Percentiles rank a stretch among this genome's conserved stretches.
Evolutionary conservation across 306 rosid genomes (phyloP).

Genomic region (Rubus idaeus): DNA sequence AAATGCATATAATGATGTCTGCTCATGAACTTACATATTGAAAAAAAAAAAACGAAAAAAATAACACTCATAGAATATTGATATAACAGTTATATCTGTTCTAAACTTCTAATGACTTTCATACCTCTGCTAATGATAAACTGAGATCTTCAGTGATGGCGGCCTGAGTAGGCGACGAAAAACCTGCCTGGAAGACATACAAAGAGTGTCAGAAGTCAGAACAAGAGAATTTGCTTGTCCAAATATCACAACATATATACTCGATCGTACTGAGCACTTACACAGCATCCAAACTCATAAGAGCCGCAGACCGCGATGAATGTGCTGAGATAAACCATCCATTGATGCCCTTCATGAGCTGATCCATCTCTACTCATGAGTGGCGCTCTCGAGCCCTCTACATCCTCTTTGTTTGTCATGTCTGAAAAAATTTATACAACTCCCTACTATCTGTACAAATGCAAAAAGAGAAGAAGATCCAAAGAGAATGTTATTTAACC

Average conservation of each 20-base stretch:
- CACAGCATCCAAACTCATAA: conserved; percentile 80
- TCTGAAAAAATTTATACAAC: conserved; percentile 10
- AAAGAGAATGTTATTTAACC: neutral
- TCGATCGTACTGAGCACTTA: conserved; percentile 26
- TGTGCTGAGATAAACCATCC: conserved; percentile 88
- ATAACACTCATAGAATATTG: neutral
- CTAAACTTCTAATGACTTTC: neutral
- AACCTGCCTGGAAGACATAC: conserved; percentile 63
- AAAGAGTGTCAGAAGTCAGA: conserved; percentile 8
- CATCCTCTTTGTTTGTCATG: conserved; percentile 57
- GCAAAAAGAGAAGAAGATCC: neutral
- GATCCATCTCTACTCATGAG: conserved; percentile 37
- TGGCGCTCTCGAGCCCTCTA: conserved; percentile 44
- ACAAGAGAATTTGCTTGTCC: neutral
- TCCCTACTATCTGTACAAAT: neutral
- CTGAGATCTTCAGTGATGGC: conserved; percentile 64
- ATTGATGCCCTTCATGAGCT: conserved; percentile 44
- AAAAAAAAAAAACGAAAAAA: neutral
- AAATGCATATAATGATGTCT: neutral
- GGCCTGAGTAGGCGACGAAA: conserved; percentile 81
- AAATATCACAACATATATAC: neutral
- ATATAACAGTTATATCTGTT: conserved; percentile 1
- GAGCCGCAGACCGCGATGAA: conserved; percentile 86
- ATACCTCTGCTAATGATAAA: conserved; percentile 75
- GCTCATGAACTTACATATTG: neutral